Base-by-base conservation (phyloP, 139 green algal genomes). In the Marvania coccoides region DNA sequence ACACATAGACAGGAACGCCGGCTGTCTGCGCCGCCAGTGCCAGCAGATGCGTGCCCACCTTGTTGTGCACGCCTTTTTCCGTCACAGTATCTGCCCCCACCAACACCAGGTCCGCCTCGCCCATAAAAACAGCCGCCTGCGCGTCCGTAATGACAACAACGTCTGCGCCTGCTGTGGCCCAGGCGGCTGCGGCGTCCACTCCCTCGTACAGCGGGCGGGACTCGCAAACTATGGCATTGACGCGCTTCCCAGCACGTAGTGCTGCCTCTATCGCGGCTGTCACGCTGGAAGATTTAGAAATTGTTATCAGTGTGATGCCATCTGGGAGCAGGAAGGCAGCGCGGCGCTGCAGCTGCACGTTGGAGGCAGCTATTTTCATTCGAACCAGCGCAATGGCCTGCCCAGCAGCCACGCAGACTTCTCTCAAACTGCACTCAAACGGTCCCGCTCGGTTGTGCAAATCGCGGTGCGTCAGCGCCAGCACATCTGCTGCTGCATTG, bases 61-160 rank as follows among this genome's bases (percentile, higher is more conserved):
- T 83, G 59, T 83, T 83, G 5, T 76, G 47, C 5, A 71, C 65
- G 0, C 57, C 65, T n/a, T 38, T 3, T 19, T 34, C 26, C 2
- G 59, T 72, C 6, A 83, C 29, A 10, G 74, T 53, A 48, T 83
- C 77, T 24, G 74, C 74, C 1, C 77, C 77, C 5, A 83, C 57
- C 30, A 83, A 47, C 47, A 83, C 69, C 28, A 79, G 4, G 26
- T 79, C 69, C 1, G 42, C 69, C 23, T 66, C 19, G 2, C 51
- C 19, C 7, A 79, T 30, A 36, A 70, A 79, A 37, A 75, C 19
- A 1, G 45, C 69, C n/a, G 65, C 74, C 62, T 81, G 72, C 10
- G 76, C 72, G 42, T 83, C 77, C 26, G 75, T 79, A 60, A 83
- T 79, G 15, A 83, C 19, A 5, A 58, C 75, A 6, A 69, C 46